phyloP scores from a whole-genome alignment of 2,329 filamentous ascomycete species.

The Curvularia sp. region DNA sequence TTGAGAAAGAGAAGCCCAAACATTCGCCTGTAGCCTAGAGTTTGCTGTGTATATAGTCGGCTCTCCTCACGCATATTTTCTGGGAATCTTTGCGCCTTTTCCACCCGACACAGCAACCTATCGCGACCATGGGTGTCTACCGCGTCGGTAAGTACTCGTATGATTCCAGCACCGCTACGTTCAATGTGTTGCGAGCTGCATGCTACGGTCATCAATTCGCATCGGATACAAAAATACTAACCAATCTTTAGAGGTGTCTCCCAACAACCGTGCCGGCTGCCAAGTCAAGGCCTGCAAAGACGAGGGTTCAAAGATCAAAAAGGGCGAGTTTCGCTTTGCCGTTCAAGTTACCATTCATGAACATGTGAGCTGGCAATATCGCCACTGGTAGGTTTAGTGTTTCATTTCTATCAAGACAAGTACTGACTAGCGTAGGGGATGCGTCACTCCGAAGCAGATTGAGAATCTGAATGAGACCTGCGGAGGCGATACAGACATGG shows the following conservation, averaged over 20 bases:
- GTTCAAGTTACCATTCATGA: constrained; percentile 69
- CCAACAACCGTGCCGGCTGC: constrained; percentile 75
- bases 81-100: neutral
- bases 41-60: constrained; percentile 8
- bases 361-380: constrained; percentile 75
- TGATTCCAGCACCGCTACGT: neutral
- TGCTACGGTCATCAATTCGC: neutral
- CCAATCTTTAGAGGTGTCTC: constrained; percentile 27
- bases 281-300: constrained; percentile 76
- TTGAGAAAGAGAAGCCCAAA: constrained; percentile 1
- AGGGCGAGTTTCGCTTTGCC: constrained; percentile 75
- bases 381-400: constrained; percentile 74
- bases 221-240: constrained; percentile 1
- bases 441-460: constrained; percentile 79
- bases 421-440: constrained; percentile 70
- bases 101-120: constrained; percentile 4
- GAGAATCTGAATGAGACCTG: constrained; percentile 68
- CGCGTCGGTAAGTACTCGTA: constrained; percentile 33
- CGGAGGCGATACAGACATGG: constrained; percentile 66
- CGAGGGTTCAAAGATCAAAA: constrained; percentile 71
- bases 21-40: neutral
- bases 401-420: neutral
- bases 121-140: constrained; percentile 36
- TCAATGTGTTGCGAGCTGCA: neutral
- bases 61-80: constrained; percentile 6